phyloP scores from a whole-genome alignment of 805 yeast genomes.

The Candida namnaoensis region DNA sequence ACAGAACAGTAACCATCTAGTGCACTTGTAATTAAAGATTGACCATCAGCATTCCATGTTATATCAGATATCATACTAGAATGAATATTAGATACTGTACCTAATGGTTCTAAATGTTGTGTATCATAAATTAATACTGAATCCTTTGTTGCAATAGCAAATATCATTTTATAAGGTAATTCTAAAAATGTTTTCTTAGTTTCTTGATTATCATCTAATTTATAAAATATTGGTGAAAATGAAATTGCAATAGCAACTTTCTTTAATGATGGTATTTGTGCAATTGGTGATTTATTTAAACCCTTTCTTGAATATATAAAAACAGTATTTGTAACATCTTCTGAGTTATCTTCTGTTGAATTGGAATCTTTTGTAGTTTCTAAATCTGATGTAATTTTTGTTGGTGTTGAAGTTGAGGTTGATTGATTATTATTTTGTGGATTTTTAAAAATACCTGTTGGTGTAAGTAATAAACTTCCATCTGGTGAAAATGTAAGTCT shows the following conservation, averaged over 20 bases:
- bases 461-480: constrained; percentile 72
- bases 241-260: constrained; percentile 80
- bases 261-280: constrained; percentile 68
- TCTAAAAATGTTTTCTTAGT: constrained; percentile 28
- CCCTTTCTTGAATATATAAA: constrained; percentile 72
- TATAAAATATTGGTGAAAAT: constrained; percentile 64
- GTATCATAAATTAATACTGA: constrained; percentile 80
- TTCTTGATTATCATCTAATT: constrained; percentile 16
- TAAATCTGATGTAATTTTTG: constrained; percentile 4
- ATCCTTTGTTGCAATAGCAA: constrained; percentile 91
- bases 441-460: constrained; percentile 56
- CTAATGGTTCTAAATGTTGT: constrained; percentile 57
- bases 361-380: background rate
- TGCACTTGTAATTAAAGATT: constrained; percentile 61
- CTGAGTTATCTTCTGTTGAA: constrained; percentile 12
- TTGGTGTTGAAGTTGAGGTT: constrained; percentile 3
- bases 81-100: constrained; percentile 71
- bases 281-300: constrained; percentile 60
- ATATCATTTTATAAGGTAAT: constrained; percentile 73
- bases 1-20: constrained; percentile 90
- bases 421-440: background rate
- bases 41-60: constrained; percentile 78
- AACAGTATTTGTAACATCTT: constrained; percentile 56
- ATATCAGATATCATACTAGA: constrained; percentile 85
- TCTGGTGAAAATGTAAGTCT: constrained; percentile 84